These are phyloP conservation scores for Lactarius sanguifluus DNA, from an alignment of 768 basidiomycete genomes.

Conservation along the genomic window DNA sequence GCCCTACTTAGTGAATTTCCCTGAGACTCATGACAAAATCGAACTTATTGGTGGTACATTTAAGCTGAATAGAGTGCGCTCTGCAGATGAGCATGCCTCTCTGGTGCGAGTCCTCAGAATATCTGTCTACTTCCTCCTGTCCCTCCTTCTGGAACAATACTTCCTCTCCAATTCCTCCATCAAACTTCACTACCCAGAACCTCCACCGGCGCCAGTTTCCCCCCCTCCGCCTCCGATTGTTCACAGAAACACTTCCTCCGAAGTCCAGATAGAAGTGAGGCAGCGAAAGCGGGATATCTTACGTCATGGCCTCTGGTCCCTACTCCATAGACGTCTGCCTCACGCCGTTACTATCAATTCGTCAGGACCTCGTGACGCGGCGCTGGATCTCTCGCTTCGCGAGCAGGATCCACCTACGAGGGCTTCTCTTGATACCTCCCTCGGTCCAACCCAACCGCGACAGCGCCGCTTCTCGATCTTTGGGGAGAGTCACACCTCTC, in stretches of 20 bases:
- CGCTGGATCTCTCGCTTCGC: constrained; percentile 41
- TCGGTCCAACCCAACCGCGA: constrained; percentile 21
- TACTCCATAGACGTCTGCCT: constrained; percentile 40
- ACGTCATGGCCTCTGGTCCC: constrained; percentile 38
- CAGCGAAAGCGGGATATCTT: constrained; percentile 30
- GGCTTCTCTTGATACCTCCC: constrained; percentile 36
- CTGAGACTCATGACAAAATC: constrained; percentile 30
- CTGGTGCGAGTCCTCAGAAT: constrained; percentile 53
- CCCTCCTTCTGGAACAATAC: constrained; percentile 61
- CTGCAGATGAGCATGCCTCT: constrained; percentile 43
- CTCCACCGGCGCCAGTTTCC: constrained; percentile 31
- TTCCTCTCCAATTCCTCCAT: constrained; percentile 52
- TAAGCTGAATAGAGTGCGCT: constrained; percentile 47
- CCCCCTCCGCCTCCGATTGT: constrained; percentile 11
- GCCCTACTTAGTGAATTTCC: constrained; percentile 20
- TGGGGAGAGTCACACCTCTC: constrained; percentile 19
- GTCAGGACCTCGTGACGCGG: constrained; percentile 37
- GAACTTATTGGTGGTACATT: constrained; percentile 64
- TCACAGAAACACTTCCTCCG: constrained; percentile 26
- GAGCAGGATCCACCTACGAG: constrained; percentile 24
- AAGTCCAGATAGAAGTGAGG: constrained; percentile 25
- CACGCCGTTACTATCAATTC: constrained; percentile 34
- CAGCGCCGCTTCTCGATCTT: constrained; percentile 29
- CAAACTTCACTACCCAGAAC: constrained; percentile 45
- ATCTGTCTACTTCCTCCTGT: constrained; percentile 53